Evolutionary conservation across 2,329 filamentous ascomycete genomes (phyloP).

Genomic region (Periglandula ipomoeae): DNA sequence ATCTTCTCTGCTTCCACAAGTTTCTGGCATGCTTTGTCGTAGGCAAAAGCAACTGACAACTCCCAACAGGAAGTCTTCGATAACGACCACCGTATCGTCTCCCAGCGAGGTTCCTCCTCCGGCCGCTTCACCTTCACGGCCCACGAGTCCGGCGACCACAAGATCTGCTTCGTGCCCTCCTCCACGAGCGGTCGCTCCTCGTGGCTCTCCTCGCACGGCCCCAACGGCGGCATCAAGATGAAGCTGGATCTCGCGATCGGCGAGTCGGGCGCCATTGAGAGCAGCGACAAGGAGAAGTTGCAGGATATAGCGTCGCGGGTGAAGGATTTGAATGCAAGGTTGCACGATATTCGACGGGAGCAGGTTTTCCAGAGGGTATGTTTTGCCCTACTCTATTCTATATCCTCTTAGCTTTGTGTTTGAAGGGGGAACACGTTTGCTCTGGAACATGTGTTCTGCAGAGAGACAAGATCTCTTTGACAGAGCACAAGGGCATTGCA

Average conservation of each 20-base stretch:
- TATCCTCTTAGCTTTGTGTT: background rate
- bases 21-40: too few species aligned
- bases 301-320: constrained; percentile 82
- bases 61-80: constrained; percentile 72
- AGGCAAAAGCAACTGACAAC: too few species aligned
- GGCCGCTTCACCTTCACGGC: constrained; percentile 95
- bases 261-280: constrained; percentile 88
- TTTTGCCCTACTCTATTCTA: constrained; percentile 9
- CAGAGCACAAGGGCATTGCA: too few species aligned
- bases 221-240: constrained; percentile 72
- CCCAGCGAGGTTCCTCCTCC: constrained; percentile 63
- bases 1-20: too few species aligned
- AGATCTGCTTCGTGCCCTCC: constrained; percentile 84
- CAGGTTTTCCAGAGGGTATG: constrained; percentile 90
- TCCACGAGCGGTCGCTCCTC: constrained; percentile 59
- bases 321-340: constrained; percentile 75
- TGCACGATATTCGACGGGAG: constrained; percentile 85
- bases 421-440: background rate
- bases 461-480: too few species aligned
- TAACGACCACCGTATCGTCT: constrained; percentile 93
- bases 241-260: constrained; percentile 88
- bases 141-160: constrained; percentile 89
- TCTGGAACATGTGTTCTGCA: background rate
- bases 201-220: constrained; percentile 59
- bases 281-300: constrained; percentile 86